These are phyloP conservation scores for Plasmodium vinckei DNA, from an alignment of 169 alveolate species.

Conservation along the genomic window DNA sequence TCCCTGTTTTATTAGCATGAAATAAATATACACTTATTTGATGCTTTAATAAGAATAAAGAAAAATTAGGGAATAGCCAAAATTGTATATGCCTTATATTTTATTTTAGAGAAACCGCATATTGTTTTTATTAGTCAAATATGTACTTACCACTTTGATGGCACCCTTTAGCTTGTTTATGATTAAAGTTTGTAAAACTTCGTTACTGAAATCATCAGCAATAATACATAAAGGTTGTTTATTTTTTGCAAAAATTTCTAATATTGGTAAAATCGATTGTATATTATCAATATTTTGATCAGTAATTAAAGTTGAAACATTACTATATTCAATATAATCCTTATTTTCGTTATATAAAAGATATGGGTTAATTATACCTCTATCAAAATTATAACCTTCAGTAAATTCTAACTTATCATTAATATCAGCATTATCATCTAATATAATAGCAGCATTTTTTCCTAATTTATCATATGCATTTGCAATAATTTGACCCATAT, in stretches of 20 bases:
- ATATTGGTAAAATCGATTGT: conserved; percentile 87
- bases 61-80: background rate
- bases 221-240: conserved; percentile 89
- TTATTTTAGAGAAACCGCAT: background rate
- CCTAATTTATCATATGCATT: conserved; percentile 91
- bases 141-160: conserved; percentile 83
- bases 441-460: conserved; percentile 89
- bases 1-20: conserved; percentile 24
- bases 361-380: conserved; percentile 91
- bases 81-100: background rate
- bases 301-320: conserved; percentile 85
- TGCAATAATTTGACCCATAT: conserved; percentile 91
- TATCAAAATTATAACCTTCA: conserved; percentile 91
- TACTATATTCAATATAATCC: conserved; percentile 88
- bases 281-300: conserved; percentile 89
- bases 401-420: conserved; percentile 91
- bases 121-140: background rate
- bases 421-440: conserved; percentile 90
- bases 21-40: background rate
- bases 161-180: conserved; percentile 90
- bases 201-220: conserved; percentile 92
- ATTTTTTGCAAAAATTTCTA: conserved; percentile 89
- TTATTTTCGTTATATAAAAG: conserved; percentile 89
- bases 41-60: conserved; percentile 12
- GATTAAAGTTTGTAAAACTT: conserved; percentile 89